Conservation (phyloP, 371 early-diverging fungal species). For the Rhizopus stolonifer region DNA sequence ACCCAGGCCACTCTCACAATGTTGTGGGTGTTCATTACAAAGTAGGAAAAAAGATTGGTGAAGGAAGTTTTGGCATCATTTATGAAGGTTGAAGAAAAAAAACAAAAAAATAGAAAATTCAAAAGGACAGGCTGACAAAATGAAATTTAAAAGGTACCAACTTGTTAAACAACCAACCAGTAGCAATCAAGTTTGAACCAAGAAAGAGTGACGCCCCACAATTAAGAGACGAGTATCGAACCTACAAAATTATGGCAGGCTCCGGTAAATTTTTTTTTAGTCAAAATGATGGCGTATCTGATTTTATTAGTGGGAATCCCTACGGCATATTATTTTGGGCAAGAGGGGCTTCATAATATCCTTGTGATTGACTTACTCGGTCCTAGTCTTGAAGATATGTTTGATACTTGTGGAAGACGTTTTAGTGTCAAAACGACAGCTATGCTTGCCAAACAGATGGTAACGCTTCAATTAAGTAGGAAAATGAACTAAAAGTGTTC, state of each 20-base stretch:
- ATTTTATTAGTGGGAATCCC: conserved; percentile 70
- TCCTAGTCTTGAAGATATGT: conserved; percentile 90
- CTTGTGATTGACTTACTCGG: conserved; percentile 95
- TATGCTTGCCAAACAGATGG: conserved; percentile 93
- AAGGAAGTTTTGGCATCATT: conserved; percentile 93
- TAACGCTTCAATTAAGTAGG: too few relatives aligned
- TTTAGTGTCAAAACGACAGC: conserved; percentile 90
- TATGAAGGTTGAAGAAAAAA: too few relatives aligned
- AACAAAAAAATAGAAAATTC: too few relatives aligned
- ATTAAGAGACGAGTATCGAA: conserved; percentile 87
- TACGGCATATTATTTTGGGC: conserved; percentile 85
- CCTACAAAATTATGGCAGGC: conserved; percentile 82
- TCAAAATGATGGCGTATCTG: neutral
- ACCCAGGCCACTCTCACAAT: conserved; percentile 36
- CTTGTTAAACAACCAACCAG: too few relatives aligned
- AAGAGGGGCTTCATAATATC: conserved; percentile 88
- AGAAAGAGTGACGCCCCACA: conserved; percentile 93
- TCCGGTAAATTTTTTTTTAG: conserved; percentile 50
- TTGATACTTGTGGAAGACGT: conserved; percentile 85
- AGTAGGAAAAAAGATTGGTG: conserved; percentile 91
- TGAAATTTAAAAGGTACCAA: too few relatives aligned
- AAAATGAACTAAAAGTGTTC: too few relatives aligned
- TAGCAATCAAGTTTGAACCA: conserved; percentile 94
- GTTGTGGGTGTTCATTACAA: conserved; percentile 91
- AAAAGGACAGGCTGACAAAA: too few relatives aligned